These are phyloP conservation scores for Diaporthe sp. DNA, from an alignment of 2,329 filamentous ascomycete genomes.

Conservation along the genomic window DNA sequence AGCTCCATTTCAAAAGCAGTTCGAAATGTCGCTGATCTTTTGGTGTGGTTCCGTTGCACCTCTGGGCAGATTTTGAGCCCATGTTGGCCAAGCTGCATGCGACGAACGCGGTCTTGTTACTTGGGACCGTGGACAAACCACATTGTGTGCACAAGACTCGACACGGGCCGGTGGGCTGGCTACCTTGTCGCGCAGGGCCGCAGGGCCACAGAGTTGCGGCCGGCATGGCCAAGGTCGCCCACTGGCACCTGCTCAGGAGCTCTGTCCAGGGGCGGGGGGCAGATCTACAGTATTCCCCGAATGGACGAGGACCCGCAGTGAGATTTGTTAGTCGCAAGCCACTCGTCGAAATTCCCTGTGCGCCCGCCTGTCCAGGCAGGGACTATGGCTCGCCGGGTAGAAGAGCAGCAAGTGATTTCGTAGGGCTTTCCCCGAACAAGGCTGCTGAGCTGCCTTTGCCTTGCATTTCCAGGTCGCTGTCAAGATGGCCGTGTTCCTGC, in stretches of 20 bases:
- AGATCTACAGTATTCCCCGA: conserved; percentile 32
- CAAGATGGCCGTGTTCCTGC: conserved; percentile 34
- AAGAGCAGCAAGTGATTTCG: neutral
- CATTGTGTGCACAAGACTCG: conserved; percentile 34
- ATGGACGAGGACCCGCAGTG: conserved; percentile 18
- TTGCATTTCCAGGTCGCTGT: conserved; percentile 26
- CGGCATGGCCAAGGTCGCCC: conserved; percentile 24
- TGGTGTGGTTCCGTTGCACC: conserved; percentile 3
- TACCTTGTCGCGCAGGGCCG: conserved; percentile 19
- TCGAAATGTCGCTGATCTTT: neutral
- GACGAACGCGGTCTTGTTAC: conserved; percentile 18
- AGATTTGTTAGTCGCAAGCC: conserved; percentile 23
- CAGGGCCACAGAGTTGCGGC: conserved; percentile 20
- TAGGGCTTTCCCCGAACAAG: conserved; percentile 15
- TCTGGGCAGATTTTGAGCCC: conserved; percentile 19
- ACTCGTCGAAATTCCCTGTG: conserved; percentile 15
- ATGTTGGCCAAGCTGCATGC: conserved; percentile 30
- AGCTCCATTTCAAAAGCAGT: neutral
- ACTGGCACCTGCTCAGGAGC: conserved; percentile 31
- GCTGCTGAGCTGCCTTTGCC: conserved; percentile 16
- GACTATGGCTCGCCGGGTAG: neutral
- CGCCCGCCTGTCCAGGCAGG: neutral
- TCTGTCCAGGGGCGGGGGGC: conserved; percentile 25
- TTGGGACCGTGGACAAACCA: conserved; percentile 25
- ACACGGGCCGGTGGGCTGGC: conserved; percentile 33